Conservation (phyloP, 495 filamentous ascomycete species). For the Oidiodendron maius region DNA sequence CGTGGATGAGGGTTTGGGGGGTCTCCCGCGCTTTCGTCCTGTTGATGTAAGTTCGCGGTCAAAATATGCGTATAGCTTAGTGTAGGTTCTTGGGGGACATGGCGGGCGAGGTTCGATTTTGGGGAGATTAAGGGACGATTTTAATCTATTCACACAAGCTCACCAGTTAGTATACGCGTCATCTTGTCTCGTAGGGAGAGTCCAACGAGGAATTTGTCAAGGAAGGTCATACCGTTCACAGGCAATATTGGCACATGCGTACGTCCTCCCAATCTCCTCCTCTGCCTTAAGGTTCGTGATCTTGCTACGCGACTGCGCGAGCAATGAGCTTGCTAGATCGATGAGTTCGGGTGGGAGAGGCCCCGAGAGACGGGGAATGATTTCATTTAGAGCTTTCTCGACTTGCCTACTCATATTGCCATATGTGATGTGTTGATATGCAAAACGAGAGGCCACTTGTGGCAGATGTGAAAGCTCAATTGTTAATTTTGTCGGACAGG, state of each 20-base stretch:
- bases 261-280: constrained; percentile 81
- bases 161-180: not conserved
- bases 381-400: constrained; percentile 66
- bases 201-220: not conserved
- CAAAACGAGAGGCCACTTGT: not conserved
- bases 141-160: constrained; percentile 51
- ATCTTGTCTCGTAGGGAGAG: too few species aligned
- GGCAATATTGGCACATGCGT: constrained; percentile 87
- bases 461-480: not conserved
- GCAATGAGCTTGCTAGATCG: constrained; percentile 69
- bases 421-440: not conserved
- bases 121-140: constrained; percentile 77
- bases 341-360: constrained; percentile 69
- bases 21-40: not conserved
- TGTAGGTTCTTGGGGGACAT: constrained; percentile 76
- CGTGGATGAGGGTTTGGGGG: not conserved
- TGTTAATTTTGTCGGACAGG: too few species aligned
- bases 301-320: constrained; percentile 79
- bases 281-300: constrained; percentile 76
- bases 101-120: constrained; percentile 75
- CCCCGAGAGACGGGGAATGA: constrained; percentile 72
- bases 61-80: constrained; percentile 75
- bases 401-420: constrained; percentile 63
- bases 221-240: constrained; percentile 62
- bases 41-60: constrained; percentile 52